phyloP scores from a whole-genome alignment of 2,329 filamentous ascomycete genomes.

The Arthrocladium fulminans region DNA sequence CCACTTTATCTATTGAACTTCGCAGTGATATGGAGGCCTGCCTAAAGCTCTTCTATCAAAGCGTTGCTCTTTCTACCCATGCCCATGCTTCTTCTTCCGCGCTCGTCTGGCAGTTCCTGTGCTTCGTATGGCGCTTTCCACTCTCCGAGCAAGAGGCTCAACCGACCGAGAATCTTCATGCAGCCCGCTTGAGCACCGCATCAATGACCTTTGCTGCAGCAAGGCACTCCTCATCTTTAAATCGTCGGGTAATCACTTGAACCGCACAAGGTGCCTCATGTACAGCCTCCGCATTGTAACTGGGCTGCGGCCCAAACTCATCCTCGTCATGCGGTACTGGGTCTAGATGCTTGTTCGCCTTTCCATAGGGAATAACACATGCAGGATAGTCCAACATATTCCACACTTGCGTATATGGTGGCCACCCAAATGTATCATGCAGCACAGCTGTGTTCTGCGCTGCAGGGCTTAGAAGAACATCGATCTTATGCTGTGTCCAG shows the following conservation, averaged over 20 bases:
- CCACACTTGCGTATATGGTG: conserved; percentile 13
- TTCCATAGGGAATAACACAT: conserved; percentile 40
- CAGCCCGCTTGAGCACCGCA: conserved; percentile 22
- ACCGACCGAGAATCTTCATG: too few relatives aligned
- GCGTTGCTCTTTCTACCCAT: too few relatives aligned
- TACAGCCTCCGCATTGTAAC: conserved; percentile 22
- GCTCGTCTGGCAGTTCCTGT: too few relatives aligned
- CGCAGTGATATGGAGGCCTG: too few relatives aligned
- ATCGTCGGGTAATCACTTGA: conserved; percentile 24
- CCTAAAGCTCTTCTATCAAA: too few relatives aligned
- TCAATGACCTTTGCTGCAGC: conserved; percentile 25
- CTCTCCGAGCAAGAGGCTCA: too few relatives aligned
- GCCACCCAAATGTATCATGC: conserved; percentile 8
- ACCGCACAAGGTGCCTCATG: conserved; percentile 26
- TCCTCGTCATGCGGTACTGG: neutral
- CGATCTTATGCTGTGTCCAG: conserved; percentile 3
- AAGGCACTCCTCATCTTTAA: conserved; percentile 27
- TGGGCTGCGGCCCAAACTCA: neutral
- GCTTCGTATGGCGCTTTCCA: too few relatives aligned
- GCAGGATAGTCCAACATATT: conserved; percentile 34
- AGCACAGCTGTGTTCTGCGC: conserved; percentile 8
- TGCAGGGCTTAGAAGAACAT: conserved; percentile 1
- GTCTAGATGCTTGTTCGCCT: conserved; percentile 36
- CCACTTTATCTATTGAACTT: too few relatives aligned
- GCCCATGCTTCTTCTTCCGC: too few relatives aligned